Conservation (phyloP, 2,329 filamentous ascomycete genomes). For the Microascus cirrosus region DNA sequence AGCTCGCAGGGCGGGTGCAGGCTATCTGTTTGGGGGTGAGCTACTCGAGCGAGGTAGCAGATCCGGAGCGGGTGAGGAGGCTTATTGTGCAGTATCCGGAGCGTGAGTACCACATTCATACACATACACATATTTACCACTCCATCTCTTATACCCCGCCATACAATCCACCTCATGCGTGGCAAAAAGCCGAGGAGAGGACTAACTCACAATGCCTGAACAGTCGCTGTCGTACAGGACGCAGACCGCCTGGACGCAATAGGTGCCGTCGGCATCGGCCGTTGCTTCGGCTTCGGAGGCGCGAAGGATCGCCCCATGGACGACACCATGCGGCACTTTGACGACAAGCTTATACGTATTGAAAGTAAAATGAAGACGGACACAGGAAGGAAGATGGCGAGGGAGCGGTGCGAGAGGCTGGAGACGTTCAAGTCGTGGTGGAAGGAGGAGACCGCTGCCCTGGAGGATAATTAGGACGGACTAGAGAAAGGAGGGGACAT, state of each 20-base stretch:
- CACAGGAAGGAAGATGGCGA: slow-evolving; percentile 39
- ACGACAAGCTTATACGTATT: slow-evolving; percentile 60
- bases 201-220: slow-evolving; percentile 7
- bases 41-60: slow-evolving; percentile 61
- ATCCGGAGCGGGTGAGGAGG: slow-evolving; percentile 46
- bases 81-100: slow-evolving; percentile 61
- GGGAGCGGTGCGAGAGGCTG: slow-evolving; percentile 40
- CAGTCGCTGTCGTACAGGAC: slow-evolving; percentile 70
- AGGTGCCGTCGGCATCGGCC: slow-evolving; percentile 72
- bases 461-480: background rate
- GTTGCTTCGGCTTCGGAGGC: slow-evolving; percentile 55
- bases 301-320: slow-evolving; percentile 48
- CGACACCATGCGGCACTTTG: slow-evolving; percentile 63
- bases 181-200: background rate
- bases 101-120: slow-evolving; percentile 10
- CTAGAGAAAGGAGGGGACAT: background rate
- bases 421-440: slow-evolving; percentile 46
- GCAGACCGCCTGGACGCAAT: slow-evolving; percentile 88
- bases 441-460: slow-evolving; percentile 29
- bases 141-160: background rate
- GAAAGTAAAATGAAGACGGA: slow-evolving; percentile 55
- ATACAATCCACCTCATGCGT: background rate
- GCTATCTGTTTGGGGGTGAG: slow-evolving; percentile 65
- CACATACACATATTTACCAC: background rate
- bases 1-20: slow-evolving; percentile 57